Percentiles rank a stretch among this genome's conserved stretches.
These are phyloP conservation scores for Ligustrum vulgare DNA, from an alignment of 257 asterid genomes.

Conservation along the genomic window DNA sequence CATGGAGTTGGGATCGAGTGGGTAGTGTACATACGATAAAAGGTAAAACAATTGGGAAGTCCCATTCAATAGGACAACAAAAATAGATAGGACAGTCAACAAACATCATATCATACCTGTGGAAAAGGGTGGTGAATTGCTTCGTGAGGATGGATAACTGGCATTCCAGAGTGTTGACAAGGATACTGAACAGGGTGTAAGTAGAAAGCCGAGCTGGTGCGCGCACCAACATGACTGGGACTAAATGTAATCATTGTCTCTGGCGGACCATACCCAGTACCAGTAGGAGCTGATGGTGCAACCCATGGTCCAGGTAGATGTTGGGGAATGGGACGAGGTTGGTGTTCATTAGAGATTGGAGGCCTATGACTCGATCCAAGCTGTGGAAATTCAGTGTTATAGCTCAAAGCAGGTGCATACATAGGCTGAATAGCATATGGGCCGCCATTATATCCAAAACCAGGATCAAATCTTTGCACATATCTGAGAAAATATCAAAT, in stretches of 20 bases:
- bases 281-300: slow-evolving; percentile 60
- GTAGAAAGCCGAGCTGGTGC: slow-evolving; percentile 57
- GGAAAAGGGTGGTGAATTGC: slow-evolving; percentile 75
- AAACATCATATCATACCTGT: slow-evolving; percentile 60
- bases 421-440: slow-evolving; percentile 87
- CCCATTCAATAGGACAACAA: slow-evolving; percentile 2
- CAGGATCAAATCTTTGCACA: slow-evolving; percentile 98
- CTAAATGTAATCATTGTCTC: slow-evolving; percentile 73
- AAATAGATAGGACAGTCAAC: slow-evolving; percentile 7
- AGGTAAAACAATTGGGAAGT: neutral
- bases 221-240: slow-evolving; percentile 67
- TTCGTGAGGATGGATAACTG: slow-evolving; percentile 78
- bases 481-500: slow-evolving; percentile 47
- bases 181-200: slow-evolving; percentile 80
- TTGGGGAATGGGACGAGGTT: slow-evolving; percentile 70
- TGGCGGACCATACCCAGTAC: slow-evolving; percentile 78
- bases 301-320: slow-evolving; percentile 79
- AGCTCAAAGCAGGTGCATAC: slow-evolving; percentile 92
- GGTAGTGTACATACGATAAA: neutral
- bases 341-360: slow-evolving; percentile 72
- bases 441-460: slow-evolving; percentile 85
- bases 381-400: slow-evolving; percentile 95
- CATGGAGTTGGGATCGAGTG: neutral
- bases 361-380: slow-evolving; percentile 74
- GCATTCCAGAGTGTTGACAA: slow-evolving; percentile 79